phyloP scores from a whole-genome alignment of 2,329 filamentous ascomycete species.

The Ustulina deusta region DNA sequence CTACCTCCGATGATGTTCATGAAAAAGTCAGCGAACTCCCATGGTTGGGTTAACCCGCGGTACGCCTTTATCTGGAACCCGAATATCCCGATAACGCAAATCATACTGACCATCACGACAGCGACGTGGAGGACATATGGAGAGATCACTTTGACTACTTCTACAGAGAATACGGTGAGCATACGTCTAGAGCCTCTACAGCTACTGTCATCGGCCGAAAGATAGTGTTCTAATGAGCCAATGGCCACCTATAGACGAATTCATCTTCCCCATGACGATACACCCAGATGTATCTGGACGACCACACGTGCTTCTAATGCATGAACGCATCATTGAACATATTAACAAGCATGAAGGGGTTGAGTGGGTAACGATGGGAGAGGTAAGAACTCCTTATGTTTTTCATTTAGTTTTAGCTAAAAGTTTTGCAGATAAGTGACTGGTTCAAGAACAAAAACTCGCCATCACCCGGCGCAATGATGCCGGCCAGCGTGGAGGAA shows the following conservation, averaged over 20 bases:
- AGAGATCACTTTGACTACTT: conserved; percentile 78
- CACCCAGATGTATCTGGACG: conserved; percentile 80
- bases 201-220: neutral
- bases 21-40: conserved; percentile 73
- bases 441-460: conserved; percentile 76
- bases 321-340: conserved; percentile 42
- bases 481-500: conserved; percentile 57
- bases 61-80: neutral
- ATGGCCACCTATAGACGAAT: conserved; percentile 62
- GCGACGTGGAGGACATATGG: conserved; percentile 73
- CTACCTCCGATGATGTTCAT: conserved; percentile 80
- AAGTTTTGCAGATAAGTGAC: conserved; percentile 71
- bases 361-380: conserved; percentile 49
- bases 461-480: conserved; percentile 66
- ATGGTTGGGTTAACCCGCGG: conserved; percentile 68
- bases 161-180: conserved; percentile 73
- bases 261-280: conserved; percentile 81
- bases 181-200: neutral
- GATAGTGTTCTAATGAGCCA: neutral
- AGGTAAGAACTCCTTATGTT: conserved; percentile 17
- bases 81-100: neutral
- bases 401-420: neutral
- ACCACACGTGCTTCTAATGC: conserved; percentile 58
- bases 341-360: conserved; percentile 57
- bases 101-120: conserved; percentile 13